These are phyloP conservation scores for Erodium moschatum DNA, from an alignment of 441 rosid genomes.

Conservation along the genomic window DNA sequence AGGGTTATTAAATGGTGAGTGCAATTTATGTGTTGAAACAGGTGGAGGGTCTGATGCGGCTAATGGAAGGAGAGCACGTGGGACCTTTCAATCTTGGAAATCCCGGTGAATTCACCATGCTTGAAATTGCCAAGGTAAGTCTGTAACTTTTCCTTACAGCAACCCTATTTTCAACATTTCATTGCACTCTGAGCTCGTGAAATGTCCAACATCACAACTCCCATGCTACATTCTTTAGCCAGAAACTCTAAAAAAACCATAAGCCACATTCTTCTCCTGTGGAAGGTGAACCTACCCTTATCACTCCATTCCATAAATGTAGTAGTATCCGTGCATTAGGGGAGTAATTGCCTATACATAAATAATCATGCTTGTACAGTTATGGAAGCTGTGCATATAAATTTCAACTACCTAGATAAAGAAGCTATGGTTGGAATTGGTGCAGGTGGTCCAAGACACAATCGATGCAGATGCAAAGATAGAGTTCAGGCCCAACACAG, in stretches of 20 bases:
- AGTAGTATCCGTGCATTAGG: no score
- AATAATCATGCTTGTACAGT: no score
- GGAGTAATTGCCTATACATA: no score
- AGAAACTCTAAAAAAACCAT: no score
- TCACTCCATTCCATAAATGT: no score
- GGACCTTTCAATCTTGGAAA: slow-evolving; percentile 87
- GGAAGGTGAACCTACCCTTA: no score
- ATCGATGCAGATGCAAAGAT: slow-evolving; percentile 82
- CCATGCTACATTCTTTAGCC: no score
- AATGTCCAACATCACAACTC: not conserved
- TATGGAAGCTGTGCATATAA: not conserved
- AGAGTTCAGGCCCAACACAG: slow-evolving; percentile 83
- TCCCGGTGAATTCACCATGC: slow-evolving; percentile 39
- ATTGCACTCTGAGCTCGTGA: not conserved
- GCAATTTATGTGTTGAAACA: slow-evolving; percentile 21
- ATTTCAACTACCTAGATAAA: not conserved
- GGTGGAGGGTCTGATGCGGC: slow-evolving; percentile 94
- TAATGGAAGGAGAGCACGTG: slow-evolving; percentile 93
- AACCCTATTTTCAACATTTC: not conserved
- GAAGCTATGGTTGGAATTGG: not conserved
- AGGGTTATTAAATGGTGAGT: slow-evolving; percentile 8
- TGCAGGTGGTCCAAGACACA: slow-evolving; percentile 89
- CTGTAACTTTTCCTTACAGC: not conserved
- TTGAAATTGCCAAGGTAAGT: slow-evolving; percentile 75
- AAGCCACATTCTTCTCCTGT: no score